Base-by-base conservation (phyloP, 495 filamentous ascomycete species). In the Aspergillus asperescens region DNA sequence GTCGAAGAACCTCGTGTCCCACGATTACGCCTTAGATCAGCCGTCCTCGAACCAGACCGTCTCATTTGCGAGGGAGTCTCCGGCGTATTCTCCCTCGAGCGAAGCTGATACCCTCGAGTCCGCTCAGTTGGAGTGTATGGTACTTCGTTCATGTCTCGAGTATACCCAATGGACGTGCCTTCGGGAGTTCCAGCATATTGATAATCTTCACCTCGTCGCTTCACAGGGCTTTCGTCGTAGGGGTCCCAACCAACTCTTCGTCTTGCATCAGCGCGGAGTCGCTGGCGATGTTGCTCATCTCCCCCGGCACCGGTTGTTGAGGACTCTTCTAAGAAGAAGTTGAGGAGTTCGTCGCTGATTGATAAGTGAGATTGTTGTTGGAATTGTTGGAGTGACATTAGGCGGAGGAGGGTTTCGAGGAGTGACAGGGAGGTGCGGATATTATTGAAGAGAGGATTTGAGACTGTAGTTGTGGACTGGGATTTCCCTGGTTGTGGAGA, bases 381-480 rank as follows among this genome's bases (percentile, higher is more conserved):
- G 69, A 93, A 95, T 74, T 97, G 91, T 66, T 97, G 93, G n/a
- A 97, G 78, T 38, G 89, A 86, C 7, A 87, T 88, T 19, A 99
- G 82, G 49, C 94, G 91, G 50, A 99, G 82, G 34, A 97, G 77
- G 69, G 90, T 94, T 68, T 99, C 94, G 18, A 99, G 82, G 41
- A 96, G 83, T 7, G 93, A 97, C 7, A 99, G 82, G 0, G 87
- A 92, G 12, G 91, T 91, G 12, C 83, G 81, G 47, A 95, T 84
- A 24, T 74, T 70, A 54, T 73, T 70, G 61, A 68, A 72, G 3
- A 66, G 61, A 3, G 66, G 68, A 45, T 75, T 68, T 32, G 68
- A 62, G 43, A 69, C 60, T 32, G 72, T 71, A n/a, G 64, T 62
- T 41, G 69, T 58, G 64, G 59, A 25, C 27, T 53, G 48, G 24